Conservation (phyloP, 257 asterid species). For the Echites panduratus region DNA sequence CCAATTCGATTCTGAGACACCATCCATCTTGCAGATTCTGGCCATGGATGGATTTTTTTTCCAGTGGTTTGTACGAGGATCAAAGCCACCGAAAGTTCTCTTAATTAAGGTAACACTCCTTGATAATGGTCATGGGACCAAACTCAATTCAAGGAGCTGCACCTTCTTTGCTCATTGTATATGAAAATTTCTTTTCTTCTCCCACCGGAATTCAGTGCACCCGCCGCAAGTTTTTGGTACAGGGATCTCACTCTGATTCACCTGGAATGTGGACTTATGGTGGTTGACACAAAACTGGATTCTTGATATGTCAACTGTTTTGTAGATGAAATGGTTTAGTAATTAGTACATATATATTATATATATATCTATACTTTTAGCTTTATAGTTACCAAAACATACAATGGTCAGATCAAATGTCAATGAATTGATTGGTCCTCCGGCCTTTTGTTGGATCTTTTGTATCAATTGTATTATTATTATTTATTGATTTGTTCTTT, state of each 20-base stretch:
- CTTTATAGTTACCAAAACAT: not conserved
- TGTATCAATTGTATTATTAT: not conserved
- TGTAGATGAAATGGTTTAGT: not conserved
- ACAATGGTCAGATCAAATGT: not conserved
- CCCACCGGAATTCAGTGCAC: no score
- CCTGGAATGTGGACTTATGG: no score
- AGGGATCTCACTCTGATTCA: not conserved
- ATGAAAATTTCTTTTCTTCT: not conserved
- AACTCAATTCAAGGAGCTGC: no score
- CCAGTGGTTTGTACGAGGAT: not conserved
- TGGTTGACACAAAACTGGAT: not conserved
- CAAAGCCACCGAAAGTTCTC: not conserved
- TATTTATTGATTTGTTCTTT: slow-evolving; percentile 9
- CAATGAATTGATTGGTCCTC: not conserved
- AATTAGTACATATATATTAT: not conserved
- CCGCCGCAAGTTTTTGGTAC: not conserved
- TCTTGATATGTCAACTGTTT: not conserved
- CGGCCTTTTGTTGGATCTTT: not conserved
- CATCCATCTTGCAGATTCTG: not conserved
- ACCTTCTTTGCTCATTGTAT: not conserved
- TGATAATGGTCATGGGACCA: no score
- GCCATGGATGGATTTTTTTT: no score
- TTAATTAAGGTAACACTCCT: no score
- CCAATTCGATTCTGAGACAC: slow-evolving; percentile 57
- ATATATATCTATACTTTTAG: no score